Evolutionary conservation across 2,329 filamentous ascomycete species (phyloP).

Genomic region (Elsinoe necatrix): DNA sequence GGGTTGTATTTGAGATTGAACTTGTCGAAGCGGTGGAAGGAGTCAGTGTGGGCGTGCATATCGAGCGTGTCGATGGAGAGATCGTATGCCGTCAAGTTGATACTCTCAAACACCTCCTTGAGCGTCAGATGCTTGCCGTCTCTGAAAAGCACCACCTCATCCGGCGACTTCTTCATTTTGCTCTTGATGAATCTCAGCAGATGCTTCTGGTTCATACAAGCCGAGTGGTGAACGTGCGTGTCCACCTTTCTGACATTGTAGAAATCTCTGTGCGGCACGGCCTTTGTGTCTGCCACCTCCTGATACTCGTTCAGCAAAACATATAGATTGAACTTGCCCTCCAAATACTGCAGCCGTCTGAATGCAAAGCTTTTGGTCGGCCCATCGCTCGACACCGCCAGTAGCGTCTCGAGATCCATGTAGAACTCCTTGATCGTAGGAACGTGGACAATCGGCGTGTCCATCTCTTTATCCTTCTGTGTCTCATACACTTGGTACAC

Average conservation of each 20-base stretch:
- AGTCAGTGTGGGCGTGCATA: conserved; percentile 98
- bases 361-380: conserved; percentile 97
- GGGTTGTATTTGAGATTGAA: conserved; percentile 99
- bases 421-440: conserved; percentile 93
- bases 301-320: conserved; percentile 91
- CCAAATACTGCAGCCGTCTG: conserved; percentile 84
- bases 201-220: conserved; percentile 99
- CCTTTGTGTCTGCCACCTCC: conserved; percentile 95
- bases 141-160: conserved; percentile 85
- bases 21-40: conserved; percentile 98
- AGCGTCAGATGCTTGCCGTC: conserved; percentile 89
- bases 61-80: conserved; percentile 96
- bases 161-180: conserved; percentile 97
- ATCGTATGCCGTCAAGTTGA: conserved; percentile 95
- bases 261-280: conserved; percentile 94
- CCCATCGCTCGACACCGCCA: conserved; percentile 86
- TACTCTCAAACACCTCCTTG: conserved; percentile 90
- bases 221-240: conserved; percentile 97
- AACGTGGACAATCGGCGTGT: conserved; percentile 68
- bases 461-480: conserved; percentile 50
- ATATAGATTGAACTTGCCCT: conserved; percentile 96
- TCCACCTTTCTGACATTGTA: conserved; percentile 99
- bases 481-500: conserved; percentile 90
- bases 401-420: conserved; percentile 79
- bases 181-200: conserved; percentile 97